A percentile compares a stretch with the other conserved stretches of the same genome.
Evolutionary conservation across 2,329 filamentous ascomycete species (phyloP).

Genomic region (Chaetomium strumarium): DNA sequence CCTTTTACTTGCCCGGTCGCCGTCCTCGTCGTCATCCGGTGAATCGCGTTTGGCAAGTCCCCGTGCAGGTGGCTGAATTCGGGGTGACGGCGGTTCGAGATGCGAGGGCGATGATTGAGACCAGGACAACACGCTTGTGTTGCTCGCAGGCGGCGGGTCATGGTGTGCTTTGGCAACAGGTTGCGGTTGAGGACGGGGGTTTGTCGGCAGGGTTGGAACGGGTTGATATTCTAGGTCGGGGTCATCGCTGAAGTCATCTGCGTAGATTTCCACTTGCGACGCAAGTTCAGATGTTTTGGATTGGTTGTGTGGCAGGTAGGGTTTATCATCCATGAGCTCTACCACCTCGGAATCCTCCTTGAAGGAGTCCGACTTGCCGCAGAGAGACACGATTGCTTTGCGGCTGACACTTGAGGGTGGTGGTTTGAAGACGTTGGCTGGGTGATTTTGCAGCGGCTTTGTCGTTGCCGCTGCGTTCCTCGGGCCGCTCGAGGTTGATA

Average conservation of each 20-base stretch:
- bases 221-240: conserved; percentile 64
- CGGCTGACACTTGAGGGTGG: conserved; percentile 13
- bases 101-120: conserved; percentile 58
- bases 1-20: conserved; percentile 40
- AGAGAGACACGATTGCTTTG: conserved; percentile 36
- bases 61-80: conserved; percentile 15
- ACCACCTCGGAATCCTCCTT: conserved; percentile 34
- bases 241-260: conserved; percentile 85
- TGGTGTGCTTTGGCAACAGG: not conserved
- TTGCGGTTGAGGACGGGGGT: conserved; percentile 20
- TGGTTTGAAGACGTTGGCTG: conserved; percentile 30
- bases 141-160: conserved; percentile 22
- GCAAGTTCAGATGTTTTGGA: conserved; percentile 22
- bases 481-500: conserved; percentile 29
- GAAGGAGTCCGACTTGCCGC: conserved; percentile 44
- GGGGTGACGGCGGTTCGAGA: conserved; percentile 32
- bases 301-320: conserved; percentile 22
- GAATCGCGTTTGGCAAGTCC: conserved; percentile 40
- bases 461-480: conserved; percentile 7
- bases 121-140: conserved; percentile 54
- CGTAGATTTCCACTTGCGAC: conserved; percentile 56
- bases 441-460: conserved; percentile 30
- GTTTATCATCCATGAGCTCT: conserved; percentile 30
- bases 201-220: conserved; percentile 44
- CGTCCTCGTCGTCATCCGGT: conserved; percentile 30